Evolutionary conservation across 495 filamentous ascomycete species (phyloP), one percentile per base, ranked within the genome.

Genomic region (Cercophora scortea): DNA sequence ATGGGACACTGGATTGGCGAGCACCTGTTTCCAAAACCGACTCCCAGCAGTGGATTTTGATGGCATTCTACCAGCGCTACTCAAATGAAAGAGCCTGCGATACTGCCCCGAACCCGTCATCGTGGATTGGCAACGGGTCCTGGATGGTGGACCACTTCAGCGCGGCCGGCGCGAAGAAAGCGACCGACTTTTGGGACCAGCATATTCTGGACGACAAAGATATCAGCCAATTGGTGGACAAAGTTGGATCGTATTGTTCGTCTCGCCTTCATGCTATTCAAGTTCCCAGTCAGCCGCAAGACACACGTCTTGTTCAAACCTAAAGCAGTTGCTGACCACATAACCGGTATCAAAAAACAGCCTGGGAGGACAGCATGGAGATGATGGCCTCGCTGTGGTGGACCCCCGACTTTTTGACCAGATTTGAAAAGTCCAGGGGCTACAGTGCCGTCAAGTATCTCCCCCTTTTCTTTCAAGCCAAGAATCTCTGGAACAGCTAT

Each of bases 311-410:
- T n/a, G n/a, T 32, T 25, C 25, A 9, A 32, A 7, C 0, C 18
- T 13, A 12, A n/a, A n/a, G n/a, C n/a, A n/a, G n/a, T 45, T 32
- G 35, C 40, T 45, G 9, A 45, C 52, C 19, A 25, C 5, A 25
- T 25, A 5, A 25, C 25, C 25, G 25, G 25, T 18, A 19, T 42
- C 4, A 15, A 3, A 45, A 3, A 25, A 2, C 51, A 73, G 71
- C 60, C 3, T 80, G 77, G 77, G 76, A 80, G 50, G 77, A 80
- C 53, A 77, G 73, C 42, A 60, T 75, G 32, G 74, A 77, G 47
- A 69, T 73, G 36, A 58, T 50, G 32, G 63, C 64, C 0, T 58
- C 66, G 11, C 60, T 71, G 9, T 73, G 64, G 35, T 79, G 76
- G 76, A 74, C 73, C 0, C 66, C 63, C 1, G 55, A 51, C 19